phyloP scores from a whole-genome alignment of 163 green algal genomes.

The Botryococcus braunii region DNA sequence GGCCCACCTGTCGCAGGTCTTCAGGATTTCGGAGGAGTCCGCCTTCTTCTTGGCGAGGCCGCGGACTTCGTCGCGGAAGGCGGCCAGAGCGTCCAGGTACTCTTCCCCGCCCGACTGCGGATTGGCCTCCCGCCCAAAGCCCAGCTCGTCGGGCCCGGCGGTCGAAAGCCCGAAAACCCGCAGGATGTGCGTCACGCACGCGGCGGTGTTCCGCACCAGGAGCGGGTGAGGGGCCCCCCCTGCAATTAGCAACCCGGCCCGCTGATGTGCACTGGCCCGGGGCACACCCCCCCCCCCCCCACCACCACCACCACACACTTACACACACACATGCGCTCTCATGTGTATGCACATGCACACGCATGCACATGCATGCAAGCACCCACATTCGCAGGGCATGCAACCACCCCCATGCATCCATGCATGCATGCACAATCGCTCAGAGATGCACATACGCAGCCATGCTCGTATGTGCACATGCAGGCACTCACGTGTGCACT shows the following conservation, averaged over 20 bases:
- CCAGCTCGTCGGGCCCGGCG: conserved; percentile 28
- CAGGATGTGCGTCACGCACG: conserved; percentile 75
- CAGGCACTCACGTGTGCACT: no score
- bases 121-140: conserved; percentile 29
- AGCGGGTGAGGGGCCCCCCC: conserved; percentile 42
- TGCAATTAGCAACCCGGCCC: conserved; percentile 2
- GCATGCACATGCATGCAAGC: not conserved
- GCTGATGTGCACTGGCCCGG: no score
- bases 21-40: conserved; percentile 33
- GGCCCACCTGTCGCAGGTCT: conserved; percentile 46
- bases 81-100: conserved; percentile 61
- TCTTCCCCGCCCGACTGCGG: conserved; percentile 12
- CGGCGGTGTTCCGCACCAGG: conserved; percentile 60
- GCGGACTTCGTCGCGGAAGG: conserved; percentile 76
- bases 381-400: not conserved
- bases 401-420: not conserved
- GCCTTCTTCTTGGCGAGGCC: conserved; percentile 27
- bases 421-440: not conserved
- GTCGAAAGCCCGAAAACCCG: conserved; percentile 68
- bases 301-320: not conserved
- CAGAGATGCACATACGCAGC: no score
- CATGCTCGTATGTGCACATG: no score
- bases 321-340: not conserved
- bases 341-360: not conserved
- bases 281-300: no score